Base-by-base conservation (phyloP, 306 rosid genomes). In the Castanea mollissima region DNA sequence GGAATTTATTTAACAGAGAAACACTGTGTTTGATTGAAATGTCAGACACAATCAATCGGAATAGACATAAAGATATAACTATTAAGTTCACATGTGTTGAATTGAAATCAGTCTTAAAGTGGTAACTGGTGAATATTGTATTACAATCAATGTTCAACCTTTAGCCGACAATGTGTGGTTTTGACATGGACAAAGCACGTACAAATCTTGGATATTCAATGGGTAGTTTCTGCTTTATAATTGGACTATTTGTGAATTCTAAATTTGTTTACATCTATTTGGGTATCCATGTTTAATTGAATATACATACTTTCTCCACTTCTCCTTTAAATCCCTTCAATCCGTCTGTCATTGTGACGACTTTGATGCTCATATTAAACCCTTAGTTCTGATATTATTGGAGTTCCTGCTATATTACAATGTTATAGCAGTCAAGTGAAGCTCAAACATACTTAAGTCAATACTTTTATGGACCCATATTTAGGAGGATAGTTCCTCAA, bases 1-100 rank as follows among this genome's bases (percentile, higher is more conserved):
- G 77, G 68, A 77, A 16, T 69, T 74, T 46, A 25, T 32, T 34
- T 10, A 38, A 41, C 51, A 69, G 16, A 44, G 73, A 69, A 58
- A 31, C 10, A 20, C 2, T 21, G 5, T 41, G 29, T 70, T 11
- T 14, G 18, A 58, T 70, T 6, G 32, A 18, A 44, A 60, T 56
- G 76, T 34, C 25, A 18, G 32, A 71, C 69, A 49, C 55, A 32
- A 21, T 74, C 59, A 65, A 62, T 38, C 46, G 57, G 35, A 70
- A 46, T 2, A 5, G 19, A 34, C 14, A 59, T 59, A 29, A 32
- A 10, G 49, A 67, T 67, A 67, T 67, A 67, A 67, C 21, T 16
- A 31, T 32, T 18, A 35, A 38, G 54, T 69, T 41, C 54, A 20
- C 5, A 16, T 35, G 31, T 67, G 12, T 21, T 69, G 55, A 16